phyloP scores from a whole-genome alignment of 306 rosid species.

The Glycine tomentella region DNA sequence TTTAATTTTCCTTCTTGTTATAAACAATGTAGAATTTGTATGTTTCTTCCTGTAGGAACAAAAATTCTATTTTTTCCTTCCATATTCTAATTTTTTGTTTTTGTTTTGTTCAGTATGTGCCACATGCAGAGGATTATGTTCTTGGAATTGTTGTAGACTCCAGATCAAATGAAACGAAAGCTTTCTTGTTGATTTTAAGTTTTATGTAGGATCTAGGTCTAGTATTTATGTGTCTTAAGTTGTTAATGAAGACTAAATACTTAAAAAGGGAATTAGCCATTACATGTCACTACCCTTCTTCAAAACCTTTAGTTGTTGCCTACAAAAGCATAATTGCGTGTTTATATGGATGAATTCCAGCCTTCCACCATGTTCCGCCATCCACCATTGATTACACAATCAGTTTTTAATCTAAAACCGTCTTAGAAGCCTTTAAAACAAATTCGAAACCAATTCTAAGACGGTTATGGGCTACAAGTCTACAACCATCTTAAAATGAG shows the following conservation, averaged over 20 bases:
- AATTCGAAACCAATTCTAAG: too few relatives aligned
- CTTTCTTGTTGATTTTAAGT: conserved; percentile 3
- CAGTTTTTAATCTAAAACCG: too few relatives aligned
- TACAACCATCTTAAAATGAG: too few relatives aligned
- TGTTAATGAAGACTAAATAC: conserved; percentile 21
- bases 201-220: conserved; percentile 19
- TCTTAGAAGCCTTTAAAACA: too few relatives aligned
- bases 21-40: background rate
- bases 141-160: conserved; percentile 90
- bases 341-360: too few relatives aligned
- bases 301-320: too few relatives aligned
- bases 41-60: background rate
- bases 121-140: conserved; percentile 80
- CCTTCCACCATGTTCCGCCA: too few relatives aligned
- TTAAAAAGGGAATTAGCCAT: background rate
- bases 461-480: too few relatives aligned
- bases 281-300: too few relatives aligned
- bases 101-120: conserved; percentile 75
- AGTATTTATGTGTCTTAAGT: conserved; percentile 19
- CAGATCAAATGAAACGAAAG: conserved; percentile 78
- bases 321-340: too few relatives aligned
- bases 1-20: background rate
- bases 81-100: conserved; percentile 16
- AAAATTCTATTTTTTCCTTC: conserved; percentile 12
- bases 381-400: too few relatives aligned